phyloP scores from a whole-genome alignment of 1,139 yeast species.

The Diutina rugosa region DNA sequence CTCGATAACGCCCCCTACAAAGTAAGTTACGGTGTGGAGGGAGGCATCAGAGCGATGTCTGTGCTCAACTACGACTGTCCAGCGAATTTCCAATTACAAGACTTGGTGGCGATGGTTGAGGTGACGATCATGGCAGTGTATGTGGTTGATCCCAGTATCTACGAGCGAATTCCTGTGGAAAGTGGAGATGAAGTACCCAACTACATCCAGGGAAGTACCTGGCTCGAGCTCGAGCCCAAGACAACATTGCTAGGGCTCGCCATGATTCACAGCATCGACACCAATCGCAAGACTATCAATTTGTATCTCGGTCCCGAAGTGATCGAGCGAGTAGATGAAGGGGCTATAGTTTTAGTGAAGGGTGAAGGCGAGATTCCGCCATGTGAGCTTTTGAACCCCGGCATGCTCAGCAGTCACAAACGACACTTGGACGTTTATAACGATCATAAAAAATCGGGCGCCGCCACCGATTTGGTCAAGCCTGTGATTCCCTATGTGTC shows the following conservation, averaged over 20 bases:
- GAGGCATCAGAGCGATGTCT: background rate
- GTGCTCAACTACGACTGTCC: background rate
- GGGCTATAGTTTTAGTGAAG: background rate
- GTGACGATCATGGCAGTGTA: background rate
- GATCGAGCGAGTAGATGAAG: background rate
- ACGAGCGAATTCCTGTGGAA: background rate
- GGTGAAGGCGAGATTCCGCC: background rate
- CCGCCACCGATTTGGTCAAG: background rate
- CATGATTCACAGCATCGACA: conserved; percentile 1
- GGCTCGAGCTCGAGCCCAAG: background rate
- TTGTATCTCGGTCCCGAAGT: background rate
- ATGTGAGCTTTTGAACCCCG: background rate
- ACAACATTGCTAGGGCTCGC: background rate
- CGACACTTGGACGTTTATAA: background rate
- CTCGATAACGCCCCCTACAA: background rate
- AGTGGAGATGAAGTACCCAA: background rate
- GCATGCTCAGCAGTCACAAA: background rate
- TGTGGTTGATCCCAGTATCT: background rate
- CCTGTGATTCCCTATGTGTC: background rate
- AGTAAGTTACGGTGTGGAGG: background rate
- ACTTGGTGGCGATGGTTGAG: background rate
- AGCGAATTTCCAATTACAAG: background rate
- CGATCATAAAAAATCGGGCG: background rate
- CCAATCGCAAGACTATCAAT: background rate
- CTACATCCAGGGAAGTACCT: background rate